Evolutionary conservation across 2,329 filamentous ascomycete genomes (phyloP), one percentile per base, ranked within the genome.

Genomic region (Emergomyces orientalis): DNA sequence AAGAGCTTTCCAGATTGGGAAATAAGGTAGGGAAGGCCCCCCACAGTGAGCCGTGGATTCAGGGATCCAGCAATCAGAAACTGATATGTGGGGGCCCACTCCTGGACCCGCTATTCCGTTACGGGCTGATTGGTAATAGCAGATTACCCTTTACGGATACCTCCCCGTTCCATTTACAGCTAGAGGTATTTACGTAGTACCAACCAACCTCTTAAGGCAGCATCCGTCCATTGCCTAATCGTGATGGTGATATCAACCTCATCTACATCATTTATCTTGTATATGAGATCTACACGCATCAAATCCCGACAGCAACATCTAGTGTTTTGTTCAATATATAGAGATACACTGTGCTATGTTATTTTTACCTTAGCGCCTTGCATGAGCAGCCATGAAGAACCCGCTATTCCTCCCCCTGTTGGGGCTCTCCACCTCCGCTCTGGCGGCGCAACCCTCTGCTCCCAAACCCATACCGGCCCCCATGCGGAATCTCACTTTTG

Each of bases 401-500:
- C 52, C n/a, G 9, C 19, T 64, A 58, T 14, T 63, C 19, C 47
- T 63, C 14, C 45, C 56, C 47, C 62, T 66, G 62, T 62, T 67
- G 62, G 63, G 66, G 65, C 66, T 71, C 52, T 63, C 63, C 27
- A 52, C 61, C 34, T 62, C 70, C 67, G 69, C 73, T 47, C 69
- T 75, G 64, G 83, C 82, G 65, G 82, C 86, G 64, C 94, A 99
- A 75, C 93, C 93, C 11, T 86, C 85, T 63, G 90, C 93, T 61
- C 87, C 87, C n/a, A 77, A 83, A 49, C 90, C 94, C 8, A 82
- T 93, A 64, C 82, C 86, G 63, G 91, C 88, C 62, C 92, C 91
- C 55, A 84, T 97, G 76, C 87, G 93, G 70, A 84, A 91, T 68
- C 81, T 99, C 61, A 84, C 86, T 69, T 97, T 92, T 90, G 92